A percentile compares a stretch with the other conserved stretches of the same genome.
phyloP scores from a whole-genome alignment of 2,329 filamentous ascomycete species.

The Mycosphaerelloides madeirae region DNA sequence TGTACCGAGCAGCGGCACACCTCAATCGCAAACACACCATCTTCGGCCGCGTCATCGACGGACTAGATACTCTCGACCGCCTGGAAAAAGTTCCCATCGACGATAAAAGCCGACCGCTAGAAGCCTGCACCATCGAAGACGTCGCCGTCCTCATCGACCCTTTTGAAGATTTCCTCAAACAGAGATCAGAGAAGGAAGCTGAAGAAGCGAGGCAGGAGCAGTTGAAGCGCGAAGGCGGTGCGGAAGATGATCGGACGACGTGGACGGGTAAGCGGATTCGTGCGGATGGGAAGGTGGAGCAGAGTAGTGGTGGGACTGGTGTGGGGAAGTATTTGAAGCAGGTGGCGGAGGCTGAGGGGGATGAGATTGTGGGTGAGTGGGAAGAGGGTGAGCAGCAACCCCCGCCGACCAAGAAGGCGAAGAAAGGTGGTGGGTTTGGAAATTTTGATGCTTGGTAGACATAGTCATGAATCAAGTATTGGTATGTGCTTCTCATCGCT shows the following conservation, averaged over 20 bases:
- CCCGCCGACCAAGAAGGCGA: slow-evolving; percentile 72
- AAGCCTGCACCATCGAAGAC: slow-evolving; percentile 76
- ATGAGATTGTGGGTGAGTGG: slow-evolving; percentile 58
- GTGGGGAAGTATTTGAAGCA: slow-evolving; percentile 81
- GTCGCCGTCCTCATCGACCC: slow-evolving; percentile 87
- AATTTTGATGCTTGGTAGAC: slow-evolving; percentile 87
- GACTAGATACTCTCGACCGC: slow-evolving; percentile 59
- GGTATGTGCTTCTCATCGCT: too few relatives aligned
- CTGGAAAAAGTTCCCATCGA: slow-evolving; percentile 76
- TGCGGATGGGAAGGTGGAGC: slow-evolving; percentile 54
- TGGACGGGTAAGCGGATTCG: slow-evolving; percentile 94
- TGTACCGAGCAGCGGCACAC: slow-evolving; percentile 78
- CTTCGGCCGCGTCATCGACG: slow-evolving; percentile 80
- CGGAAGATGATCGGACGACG: slow-evolving; percentile 82
- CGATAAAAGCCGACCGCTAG: slow-evolving; percentile 66
- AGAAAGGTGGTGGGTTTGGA: slow-evolving; percentile 66
- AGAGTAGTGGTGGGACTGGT: slow-evolving; percentile 43
- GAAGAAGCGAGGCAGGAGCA: slow-evolving; percentile 61
- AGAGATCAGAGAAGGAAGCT: slow-evolving; percentile 52
- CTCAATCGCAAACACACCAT: slow-evolving; percentile 96
- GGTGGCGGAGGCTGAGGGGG: slow-evolving; percentile 37
- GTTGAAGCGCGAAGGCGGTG: slow-evolving; percentile 61
- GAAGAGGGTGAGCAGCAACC: slow-evolving; percentile 56
- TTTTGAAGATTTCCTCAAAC: slow-evolving; percentile 85
- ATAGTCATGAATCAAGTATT: too few relatives aligned